Evolutionary conservation across 306 rosid genomes (phyloP).

Genomic region (Inga oerstediana): DNA sequence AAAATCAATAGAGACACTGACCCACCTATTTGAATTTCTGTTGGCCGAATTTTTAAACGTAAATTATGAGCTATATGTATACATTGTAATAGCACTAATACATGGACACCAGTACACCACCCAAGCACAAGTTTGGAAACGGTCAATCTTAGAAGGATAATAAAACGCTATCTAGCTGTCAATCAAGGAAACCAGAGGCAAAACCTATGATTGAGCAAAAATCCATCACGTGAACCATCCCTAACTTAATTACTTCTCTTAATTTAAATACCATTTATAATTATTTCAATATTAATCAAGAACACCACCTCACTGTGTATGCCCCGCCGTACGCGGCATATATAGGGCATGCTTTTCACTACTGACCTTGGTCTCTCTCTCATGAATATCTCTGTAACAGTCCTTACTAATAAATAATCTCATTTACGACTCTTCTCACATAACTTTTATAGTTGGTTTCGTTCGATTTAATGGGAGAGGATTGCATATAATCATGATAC

Average conservation of each 20-base stretch:
- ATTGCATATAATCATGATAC: too few relatives aligned
- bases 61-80: constrained; percentile 1
- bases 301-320: neutral
- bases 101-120: neutral
- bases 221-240: constrained; percentile 50
- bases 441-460: neutral
- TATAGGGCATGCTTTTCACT: neutral
- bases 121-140: constrained; percentile 26
- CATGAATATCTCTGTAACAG: neutral
- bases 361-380: too few relatives aligned
- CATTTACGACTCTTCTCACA: neutral
- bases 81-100: neutral
- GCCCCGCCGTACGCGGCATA: constrained; percentile 18
- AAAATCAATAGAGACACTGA: too few relatives aligned
- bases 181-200: constrained; percentile 13
- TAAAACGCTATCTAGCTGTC: constrained; percentile 34
- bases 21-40: neutral
- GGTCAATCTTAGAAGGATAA: constrained; percentile 40
- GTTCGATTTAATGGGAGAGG: too few relatives aligned
- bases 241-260: constrained; percentile 26
- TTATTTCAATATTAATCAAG: constrained; percentile 18
- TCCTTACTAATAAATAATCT: neutral
- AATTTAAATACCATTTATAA: constrained; percentile 27
- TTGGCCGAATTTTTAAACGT: constrained; percentile 38
- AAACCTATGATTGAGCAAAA: neutral